Evolutionary conservation across 305 asterid species (phyloP), one percentile per base, ranked within the genome.

Genomic region (Fraxinus greggii): DNA sequence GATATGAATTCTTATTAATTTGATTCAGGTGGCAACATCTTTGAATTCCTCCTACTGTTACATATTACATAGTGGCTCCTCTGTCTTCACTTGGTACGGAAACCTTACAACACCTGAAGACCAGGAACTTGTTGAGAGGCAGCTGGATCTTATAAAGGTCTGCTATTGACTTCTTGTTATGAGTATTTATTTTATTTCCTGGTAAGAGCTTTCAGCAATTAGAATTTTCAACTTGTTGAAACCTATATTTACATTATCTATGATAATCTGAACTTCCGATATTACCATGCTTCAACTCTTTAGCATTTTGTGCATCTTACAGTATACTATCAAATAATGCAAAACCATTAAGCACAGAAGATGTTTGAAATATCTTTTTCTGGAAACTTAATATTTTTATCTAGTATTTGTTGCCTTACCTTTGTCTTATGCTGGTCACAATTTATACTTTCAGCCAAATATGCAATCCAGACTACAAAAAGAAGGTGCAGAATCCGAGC

Each of bases 401-500:
- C 26, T 23, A 45, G 59, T 28, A 19, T 35, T 19, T 74, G 80
- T 81, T 23, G 56, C 23, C 7, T 69, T 15, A 69, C 21, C 21
- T 69, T 69, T 81, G 77, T 32, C 70, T 78, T 81, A 75, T 85
- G 24, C 83, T 79, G 76, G 69, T 35, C 67, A 28, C 32, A 3
- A 79, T 82, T 75, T 72, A 78, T 84, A 67, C 78, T 78, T 77
- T 88, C 93, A 95, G 98, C 98, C 98, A 79, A 88, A 89, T 79
- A 82, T 86, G 89, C 98, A 95, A 83, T 84, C 97, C 69, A 88
- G 88, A 84, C 77, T 92, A 80, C 93, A 88, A 69, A 95, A 93
- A 81, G 98, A 95, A 91, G 98, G 98, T 79, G 87, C 89, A 9
- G 98, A 95, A 73, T 87, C 93, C 32, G 98, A 95, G 82, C 89